Base-by-base conservation (phyloP, 2,329 filamentous ascomycete species). In the Fusarium keratoplasticum region DNA sequence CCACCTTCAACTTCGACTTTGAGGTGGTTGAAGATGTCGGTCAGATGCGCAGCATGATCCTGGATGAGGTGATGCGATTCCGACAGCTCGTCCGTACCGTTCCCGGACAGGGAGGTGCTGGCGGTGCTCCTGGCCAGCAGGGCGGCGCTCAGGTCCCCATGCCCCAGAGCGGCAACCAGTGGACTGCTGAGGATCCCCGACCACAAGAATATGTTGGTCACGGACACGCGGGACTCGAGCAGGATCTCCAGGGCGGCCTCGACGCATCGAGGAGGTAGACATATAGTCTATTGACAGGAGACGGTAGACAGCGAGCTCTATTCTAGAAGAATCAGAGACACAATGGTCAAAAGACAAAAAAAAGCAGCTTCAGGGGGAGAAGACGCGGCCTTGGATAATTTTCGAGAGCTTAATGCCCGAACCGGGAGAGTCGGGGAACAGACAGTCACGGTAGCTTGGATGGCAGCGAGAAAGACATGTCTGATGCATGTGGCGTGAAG, bases 1-100 rank as follows among this genome's bases (percentile, higher is more conserved):
- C 93, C 18, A 95, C 95, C 20, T 99, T 99, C 85, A 95, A 99
- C 87, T 99, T 99, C 86, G 93, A 96, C 82, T 99, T 99, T 80
- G 96, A 99, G 83, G 92, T 98, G n/a, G 91, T 98, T 42, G 96
- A 99, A 62, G 96, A 98, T 52, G 95, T 99, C 22, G 89, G 88
- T 25, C 94, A 98, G 77, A 98, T 99, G 95, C 94, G 96, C 82
- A 92, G 92, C 84, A 97, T 98, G 94, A 99, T 99, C 75, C 87
- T 98, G 69, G 93, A 96, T n/a, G 96, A 99, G 84, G 96, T 99
- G 58, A 88, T 91, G 80, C 89, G 91, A 75, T 99, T 99, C 91
- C 91, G 96, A 72, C 88, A 90, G 80, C 77, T 83, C 35, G 89
- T 90, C 14, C 86, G 89, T 60, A 89, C 86, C 27, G 86, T 84